Evolutionary conservation across 495 filamentous ascomycete genomes (phyloP), one percentile per base, ranked within the genome.

Genomic region (Letharia lupina): DNA sequence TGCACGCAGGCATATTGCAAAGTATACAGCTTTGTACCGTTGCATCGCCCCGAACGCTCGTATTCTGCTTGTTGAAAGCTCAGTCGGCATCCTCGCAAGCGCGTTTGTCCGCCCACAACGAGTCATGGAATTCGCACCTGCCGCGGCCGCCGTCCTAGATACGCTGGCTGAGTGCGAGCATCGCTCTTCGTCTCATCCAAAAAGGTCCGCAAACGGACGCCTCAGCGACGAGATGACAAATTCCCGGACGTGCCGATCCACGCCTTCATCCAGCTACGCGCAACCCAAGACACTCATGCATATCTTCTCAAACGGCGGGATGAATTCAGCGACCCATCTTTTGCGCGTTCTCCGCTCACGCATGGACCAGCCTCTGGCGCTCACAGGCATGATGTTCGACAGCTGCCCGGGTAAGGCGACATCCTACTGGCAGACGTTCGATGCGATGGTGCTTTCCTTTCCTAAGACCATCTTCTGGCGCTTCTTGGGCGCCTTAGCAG

Each of bases 301-400:
- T 67, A 67, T 71, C 59, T 81, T 79, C 73, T 80, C 78, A 23
- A 75, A 80, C 68, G 78, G 77, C 41, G 78, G 78, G n/a, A 68
- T 72, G 12, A 73, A 72, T 67, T 77, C 75, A 12, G 65, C 69
- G 40, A 61, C 59, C 48, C 39, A 45, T 28, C 42, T 45, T 23
- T 39, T 45, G 16, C 42, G 6, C 48, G 15, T 61, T 28, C 18
- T 61, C 28, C 33, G 42, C 59, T 41, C n/a, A 45, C 37, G 18
- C 6, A 35, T 33, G 31, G 52, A 56, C 31, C 13, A 35, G 31
- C 52, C 28, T 56, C 31, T 35, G 15, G 28, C 52, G 15, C 28
- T 56, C 13, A 35, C 13, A 6, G 31, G 52, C 28, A 7, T 56
- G 5, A 2, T 56, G 1, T 56, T 56, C 31, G 52, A 56, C 28